Base-by-base conservation (phyloP, 1,139 yeast species). In the Yamadazyma taylorii region DNA sequence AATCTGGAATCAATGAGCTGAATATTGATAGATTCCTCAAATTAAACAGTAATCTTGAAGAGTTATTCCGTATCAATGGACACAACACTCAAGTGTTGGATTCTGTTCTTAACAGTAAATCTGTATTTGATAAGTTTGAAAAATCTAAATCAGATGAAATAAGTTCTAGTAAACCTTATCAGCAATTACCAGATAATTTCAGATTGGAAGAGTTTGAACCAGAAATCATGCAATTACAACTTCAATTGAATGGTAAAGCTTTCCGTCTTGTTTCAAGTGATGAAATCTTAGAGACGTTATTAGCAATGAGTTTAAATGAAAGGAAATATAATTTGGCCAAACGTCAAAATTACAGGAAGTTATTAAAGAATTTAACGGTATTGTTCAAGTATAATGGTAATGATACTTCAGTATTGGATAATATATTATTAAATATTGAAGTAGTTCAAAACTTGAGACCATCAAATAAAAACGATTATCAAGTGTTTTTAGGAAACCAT, bases 111-210 rank as follows among this genome's bases (percentile, higher is more conserved):
- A 49, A 50, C 11, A 59, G 59, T 26, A 61, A 60, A 36, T 29
- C 37, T 8, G 61, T 53, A 3, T 59, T 63, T 35, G 53, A 52
- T 5, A 38, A 45, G 11, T 48, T 61, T 30, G 68, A 61, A 38
- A 39, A 42, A 17, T 48, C 48, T 23, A 40, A 42, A 17, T 31
- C 21, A 10, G 40, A 34, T n/a, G 13, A 24, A 5, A 12, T 11
- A 11, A 5, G 13, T 5, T 11, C n/a, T 24, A 24, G 13, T 17
- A 6, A 5, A 13, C n/a, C 22, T 6, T 68, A 68, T 38, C 55
- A 39, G 17, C 74, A 68, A 39, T 40, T 69, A 7, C 75, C 75
- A 1, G 71, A 66, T 30, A 60, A 59, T 36, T 61, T 68, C 45
- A 38, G 42, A 11, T 50, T 70, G 31, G 67, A 69, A 24, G 70